Conservation (phyloP, 2,329 filamentous ascomycete genomes). For the Fusarium tuaranense region DNA sequence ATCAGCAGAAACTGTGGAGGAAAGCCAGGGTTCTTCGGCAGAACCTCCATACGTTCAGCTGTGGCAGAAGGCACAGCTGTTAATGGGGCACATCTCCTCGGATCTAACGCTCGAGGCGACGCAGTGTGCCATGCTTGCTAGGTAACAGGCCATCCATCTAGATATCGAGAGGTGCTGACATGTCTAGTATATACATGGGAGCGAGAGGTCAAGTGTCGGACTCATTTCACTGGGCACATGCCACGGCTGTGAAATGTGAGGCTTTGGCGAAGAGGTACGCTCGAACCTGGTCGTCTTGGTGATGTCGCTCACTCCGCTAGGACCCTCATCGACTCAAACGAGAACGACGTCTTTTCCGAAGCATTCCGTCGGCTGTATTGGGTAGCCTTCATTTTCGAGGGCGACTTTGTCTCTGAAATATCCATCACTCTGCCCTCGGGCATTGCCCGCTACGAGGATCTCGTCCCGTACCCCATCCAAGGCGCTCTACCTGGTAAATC, state of each 20-base stretch:
- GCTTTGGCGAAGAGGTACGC: slow-evolving; percentile 31
- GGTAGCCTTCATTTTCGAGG: slow-evolving; percentile 47
- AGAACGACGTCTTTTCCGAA: slow-evolving; percentile 22
- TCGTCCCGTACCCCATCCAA: slow-evolving; percentile 25
- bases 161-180: background rate
- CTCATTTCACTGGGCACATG: slow-evolving; percentile 43
- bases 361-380: slow-evolving; percentile 44
- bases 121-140: slow-evolving; percentile 46
- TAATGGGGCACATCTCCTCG: slow-evolving; percentile 35
- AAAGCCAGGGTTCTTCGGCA: background rate
- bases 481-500: background rate
- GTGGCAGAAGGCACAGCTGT: slow-evolving; percentile 41
- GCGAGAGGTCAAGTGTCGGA: slow-evolving; percentile 40
- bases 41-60: background rate
- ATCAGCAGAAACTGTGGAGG: background rate
- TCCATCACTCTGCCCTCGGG: slow-evolving; percentile 45
- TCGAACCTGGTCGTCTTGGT: background rate
- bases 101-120: slow-evolving; percentile 39
- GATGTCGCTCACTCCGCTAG: background rate
- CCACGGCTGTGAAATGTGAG: slow-evolving; percentile 45
- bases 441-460: slow-evolving; percentile 45
- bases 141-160: slow-evolving; percentile 27
- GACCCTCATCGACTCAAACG: background rate
- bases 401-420: slow-evolving; percentile 47
- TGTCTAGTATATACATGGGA: slow-evolving; percentile 41